Conservation (phyloP, 495 filamentous ascomycete genomes). For the Aspergillus homomorphus region DNA sequence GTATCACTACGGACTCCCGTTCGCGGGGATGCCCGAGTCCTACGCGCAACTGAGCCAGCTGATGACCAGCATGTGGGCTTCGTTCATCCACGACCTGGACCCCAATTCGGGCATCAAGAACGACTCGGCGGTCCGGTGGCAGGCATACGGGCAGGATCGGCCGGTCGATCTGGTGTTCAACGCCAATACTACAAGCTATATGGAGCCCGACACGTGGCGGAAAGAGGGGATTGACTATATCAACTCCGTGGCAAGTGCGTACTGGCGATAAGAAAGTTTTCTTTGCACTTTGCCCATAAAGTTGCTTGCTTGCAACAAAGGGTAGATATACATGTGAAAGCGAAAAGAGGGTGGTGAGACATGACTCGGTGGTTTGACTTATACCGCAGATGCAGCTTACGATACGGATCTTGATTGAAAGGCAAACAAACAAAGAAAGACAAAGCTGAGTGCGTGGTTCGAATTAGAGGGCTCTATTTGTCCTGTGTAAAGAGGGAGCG, state of each 20-base stretch:
- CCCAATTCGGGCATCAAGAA: slow-evolving; percentile 35
- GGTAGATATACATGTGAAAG: not conserved
- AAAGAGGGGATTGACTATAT: slow-evolving; percentile 41
- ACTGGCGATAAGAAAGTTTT: not conserved
- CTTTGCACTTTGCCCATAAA: not conserved
- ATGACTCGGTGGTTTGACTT: not conserved
- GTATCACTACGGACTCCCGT: slow-evolving; percentile 49
- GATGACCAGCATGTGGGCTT: slow-evolving; percentile 55
- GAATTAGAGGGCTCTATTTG: not conserved
- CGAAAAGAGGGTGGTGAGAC: no score
- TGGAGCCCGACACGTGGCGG: slow-evolving; percentile 49
- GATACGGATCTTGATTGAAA: not conserved
- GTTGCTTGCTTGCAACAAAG: not conserved
- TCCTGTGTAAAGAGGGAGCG: not conserved
- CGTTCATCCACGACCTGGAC: slow-evolving; percentile 48
- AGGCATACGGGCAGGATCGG: slow-evolving; percentile 33
- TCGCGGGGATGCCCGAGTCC: slow-evolving; percentile 41
- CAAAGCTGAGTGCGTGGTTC: not conserved
- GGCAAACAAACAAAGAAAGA: not conserved
- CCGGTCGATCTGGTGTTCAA: slow-evolving; percentile 48
- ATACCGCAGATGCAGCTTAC: not conserved
- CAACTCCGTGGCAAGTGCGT: slow-evolving; percentile 18
- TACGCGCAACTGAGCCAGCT: slow-evolving; percentile 45
- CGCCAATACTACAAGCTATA: slow-evolving; percentile 47
- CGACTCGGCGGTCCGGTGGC: slow-evolving; percentile 33